Evolutionary conservation across 176 grass and related monocot species (phyloP).

Genomic region (Rhynchospora tenuis): DNA sequence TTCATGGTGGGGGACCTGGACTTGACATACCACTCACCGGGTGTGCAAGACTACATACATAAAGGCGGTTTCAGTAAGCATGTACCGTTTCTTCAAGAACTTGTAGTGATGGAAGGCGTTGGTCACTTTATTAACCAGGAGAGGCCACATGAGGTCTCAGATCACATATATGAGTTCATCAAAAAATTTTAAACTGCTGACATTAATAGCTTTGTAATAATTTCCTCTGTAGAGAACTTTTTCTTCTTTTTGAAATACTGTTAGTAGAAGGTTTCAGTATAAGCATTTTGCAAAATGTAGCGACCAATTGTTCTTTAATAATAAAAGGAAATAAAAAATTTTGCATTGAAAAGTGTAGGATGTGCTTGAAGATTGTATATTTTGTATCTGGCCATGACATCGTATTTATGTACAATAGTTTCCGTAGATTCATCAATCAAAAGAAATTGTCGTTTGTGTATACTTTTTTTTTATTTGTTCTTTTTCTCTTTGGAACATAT

Average conservation of each 20-base stretch:
- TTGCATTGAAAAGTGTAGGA: background rate
- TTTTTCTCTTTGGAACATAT: background rate
- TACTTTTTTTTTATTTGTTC: background rate
- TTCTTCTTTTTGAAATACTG: background rate
- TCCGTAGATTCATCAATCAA: background rate
- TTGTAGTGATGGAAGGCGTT: constrained; percentile 63
- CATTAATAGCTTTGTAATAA: background rate
- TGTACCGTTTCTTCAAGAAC: constrained; percentile 66
- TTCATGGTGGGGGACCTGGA: constrained; percentile 77
- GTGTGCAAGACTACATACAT: constrained; percentile 52
- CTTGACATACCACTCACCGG: constrained; percentile 44
- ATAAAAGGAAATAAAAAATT: background rate
- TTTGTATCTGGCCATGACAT: background rate
- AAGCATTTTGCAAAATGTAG: background rate
- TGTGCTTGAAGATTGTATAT: background rate
- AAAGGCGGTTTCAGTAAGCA: constrained; percentile 51
- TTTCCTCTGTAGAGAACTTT: background rate
- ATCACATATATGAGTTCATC: constrained; percentile 69
- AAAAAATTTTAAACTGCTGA: constrained; percentile 39
- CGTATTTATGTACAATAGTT: background rate
- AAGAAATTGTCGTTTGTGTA: background rate
- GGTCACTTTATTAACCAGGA: constrained; percentile 74
- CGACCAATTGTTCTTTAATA: background rate
- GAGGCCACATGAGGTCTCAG: constrained; percentile 60
- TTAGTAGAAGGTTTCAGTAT: background rate